Percentiles rank a stretch among this genome's conserved stretches.
Evolutionary conservation across 2,329 filamentous ascomycete genomes (phyloP).

Genomic region (Purpureocillium lavendulum): DNA sequence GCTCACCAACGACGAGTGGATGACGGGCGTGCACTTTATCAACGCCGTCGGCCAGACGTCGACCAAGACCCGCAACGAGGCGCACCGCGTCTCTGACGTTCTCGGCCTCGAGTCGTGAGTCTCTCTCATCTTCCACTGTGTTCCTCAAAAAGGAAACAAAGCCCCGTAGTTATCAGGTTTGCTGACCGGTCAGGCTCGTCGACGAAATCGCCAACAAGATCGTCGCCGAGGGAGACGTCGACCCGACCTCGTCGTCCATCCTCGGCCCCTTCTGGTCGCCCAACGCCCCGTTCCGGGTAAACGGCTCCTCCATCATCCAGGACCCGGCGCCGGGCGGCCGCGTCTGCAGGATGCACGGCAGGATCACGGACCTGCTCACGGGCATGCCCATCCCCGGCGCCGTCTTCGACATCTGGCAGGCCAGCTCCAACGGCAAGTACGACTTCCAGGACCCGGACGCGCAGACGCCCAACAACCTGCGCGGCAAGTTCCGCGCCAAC

Average conservation of each 20-base stretch:
- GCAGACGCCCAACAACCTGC: constrained; percentile 65
- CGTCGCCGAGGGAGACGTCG: constrained; percentile 50
- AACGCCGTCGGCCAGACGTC: constrained; percentile 66
- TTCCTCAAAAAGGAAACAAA: neutral
- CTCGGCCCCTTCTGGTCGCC: constrained; percentile 74
- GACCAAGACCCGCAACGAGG: constrained; percentile 62
- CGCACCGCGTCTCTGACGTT: constrained; percentile 64
- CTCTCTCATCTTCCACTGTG: constrained; percentile 5
- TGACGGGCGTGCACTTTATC: constrained; percentile 65
- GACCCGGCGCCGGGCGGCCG: constrained; percentile 49
- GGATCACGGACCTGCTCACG: constrained; percentile 55
- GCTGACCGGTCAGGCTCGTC: constrained; percentile 26
- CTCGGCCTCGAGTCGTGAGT: constrained; percentile 64
- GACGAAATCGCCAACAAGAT: constrained; percentile 60
- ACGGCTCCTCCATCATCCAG: constrained; percentile 59
- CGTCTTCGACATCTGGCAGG: constrained; percentile 73
- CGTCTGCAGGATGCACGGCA: constrained; percentile 60
- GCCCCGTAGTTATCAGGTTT: neutral
- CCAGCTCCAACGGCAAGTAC: constrained; percentile 67
- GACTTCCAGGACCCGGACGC: constrained; percentile 67
- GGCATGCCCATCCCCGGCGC: constrained; percentile 58
- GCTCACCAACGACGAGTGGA: constrained; percentile 70
- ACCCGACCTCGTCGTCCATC: constrained; percentile 67
- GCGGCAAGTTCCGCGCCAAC: constrained; percentile 67
- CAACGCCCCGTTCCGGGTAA: constrained; percentile 62